Percentiles rank a stretch among this genome's conserved stretches.
Evolutionary conservation across 2,329 filamentous ascomycete species (phyloP).

Genomic region (Colletotrichum sublineola): DNA sequence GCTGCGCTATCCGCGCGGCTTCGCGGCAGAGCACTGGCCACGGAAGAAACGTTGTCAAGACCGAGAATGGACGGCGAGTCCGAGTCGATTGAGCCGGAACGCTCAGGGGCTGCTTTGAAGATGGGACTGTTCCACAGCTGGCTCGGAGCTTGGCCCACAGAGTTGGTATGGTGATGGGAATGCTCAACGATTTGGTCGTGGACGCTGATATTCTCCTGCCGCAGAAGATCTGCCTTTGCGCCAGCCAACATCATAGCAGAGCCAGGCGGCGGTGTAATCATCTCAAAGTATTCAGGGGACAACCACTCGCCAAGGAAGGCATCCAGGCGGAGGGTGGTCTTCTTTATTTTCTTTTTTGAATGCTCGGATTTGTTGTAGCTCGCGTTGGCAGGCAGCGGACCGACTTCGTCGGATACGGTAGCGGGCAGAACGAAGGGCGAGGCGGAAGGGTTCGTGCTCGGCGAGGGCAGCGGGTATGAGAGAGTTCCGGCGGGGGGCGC

Average conservation of each 20-base stretch:
- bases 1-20: slow-evolving; percentile 44
- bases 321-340: slow-evolving; percentile 82
- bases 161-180: slow-evolving; percentile 40
- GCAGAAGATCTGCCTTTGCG: slow-evolving; percentile 88
- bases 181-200: slow-evolving; percentile 48
- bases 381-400: slow-evolving; percentile 37
- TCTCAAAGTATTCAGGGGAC: slow-evolving; percentile 91
- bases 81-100: slow-evolving; percentile 42
- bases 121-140: slow-evolving; percentile 55
- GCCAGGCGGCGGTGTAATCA: slow-evolving; percentile 88
- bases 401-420: slow-evolving; percentile 30
- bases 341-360: slow-evolving; percentile 56
- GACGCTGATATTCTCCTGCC: slow-evolving; percentile 76
- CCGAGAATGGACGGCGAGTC: slow-evolving; percentile 38
- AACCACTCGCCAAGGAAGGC: slow-evolving; percentile 97
- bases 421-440: slow-evolving; percentile 38
- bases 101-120: slow-evolving; percentile 38
- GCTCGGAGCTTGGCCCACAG: slow-evolving; percentile 39
- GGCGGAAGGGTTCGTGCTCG: slow-evolving; percentile 41
- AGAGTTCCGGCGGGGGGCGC: slow-evolving; percentile 55
- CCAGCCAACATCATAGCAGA: slow-evolving; percentile 89
- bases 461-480: slow-evolving; percentile 51
- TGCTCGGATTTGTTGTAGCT: slow-evolving; percentile 30
- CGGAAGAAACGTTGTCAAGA: slow-evolving; percentile 49
- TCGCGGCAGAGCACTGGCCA: slow-evolving; percentile 53